Base-by-base conservation (phyloP, 2,329 filamentous ascomycete genomes). In the Sarocladium kiliense region DNA sequence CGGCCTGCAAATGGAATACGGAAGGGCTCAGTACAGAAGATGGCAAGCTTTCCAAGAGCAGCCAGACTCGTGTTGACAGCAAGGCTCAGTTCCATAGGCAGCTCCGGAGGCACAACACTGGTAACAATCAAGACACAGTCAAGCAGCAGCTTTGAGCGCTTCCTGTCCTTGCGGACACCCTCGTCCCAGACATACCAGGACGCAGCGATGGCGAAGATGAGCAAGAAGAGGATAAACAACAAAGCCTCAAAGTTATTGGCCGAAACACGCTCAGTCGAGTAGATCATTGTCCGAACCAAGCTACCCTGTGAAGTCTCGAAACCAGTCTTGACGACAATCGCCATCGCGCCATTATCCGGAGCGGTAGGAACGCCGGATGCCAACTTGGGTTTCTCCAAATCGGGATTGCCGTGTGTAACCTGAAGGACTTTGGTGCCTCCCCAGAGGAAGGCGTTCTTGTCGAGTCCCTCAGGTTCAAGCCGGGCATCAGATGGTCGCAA, bases 101-200 rank as follows among this genome's bases (percentile, higher is more conserved):
- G 78, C 74, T 99, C 94, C 1, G 94, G 94, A n/a, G 94, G 94
- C 1, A 99, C 94, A 57, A 99, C 94, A 67, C 91, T 97, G 39
- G 94, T 99, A 64, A 99, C 85, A 65, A 99, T 99, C 70, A 99
- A 86, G 72, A 99, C 84, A 68, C 95, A 99, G 75, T 99, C 95
- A 54, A 99, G 84, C 57, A 99, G 82, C 37, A 99, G 84, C 82
- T 99, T 99, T 47, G 93, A 97, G 61, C 94, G 87, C 78, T 99
- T 97, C 68, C 94, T 88, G 66, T 97, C 93, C 75, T 89, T 91
- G 68, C 83, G 82, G 55, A 99, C 93, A 76, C 94, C 95, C 73
- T 99, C 93, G 59, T 92, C 85, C 94, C 94, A 99, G 57, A 99
- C 94, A 70, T 99, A 99, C 92, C 94, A 97, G 12, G 94, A 96